Evolutionary conservation across 2,329 filamentous ascomycete species (phyloP), one percentile per base, ranked within the genome.

Genomic region (Pyrenophora tritici-repentis): DNA sequence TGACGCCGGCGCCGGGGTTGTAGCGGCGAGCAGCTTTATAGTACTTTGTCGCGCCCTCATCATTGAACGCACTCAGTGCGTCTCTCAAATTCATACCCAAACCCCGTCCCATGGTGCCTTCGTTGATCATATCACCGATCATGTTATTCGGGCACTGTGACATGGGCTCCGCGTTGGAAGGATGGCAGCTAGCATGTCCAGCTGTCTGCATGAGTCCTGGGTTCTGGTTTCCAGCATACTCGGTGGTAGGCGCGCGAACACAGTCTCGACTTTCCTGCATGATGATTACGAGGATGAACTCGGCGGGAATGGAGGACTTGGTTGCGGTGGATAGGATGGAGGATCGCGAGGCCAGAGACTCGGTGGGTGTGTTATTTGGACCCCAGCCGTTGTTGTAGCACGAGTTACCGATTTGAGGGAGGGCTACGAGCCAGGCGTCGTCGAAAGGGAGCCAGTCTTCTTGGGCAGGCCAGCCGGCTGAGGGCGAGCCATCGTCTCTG

Each of bases 21-120:
- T 81, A 82, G 31, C 76, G 73, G 29, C 79, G 70, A n/a, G 78
- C 76, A 0, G 76, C 78, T 41, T 68, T 73, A 63, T 81, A 81
- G 66, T 73, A 80, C 38, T 71, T 73, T 47, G 67, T 67, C 33
- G 68, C 72, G 51, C 73, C 68, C 14, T 47, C 56, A 13, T 60
- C 62, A 4, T 67, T 49, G 46, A 42, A 47, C 13, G 40, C 40
- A 14, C 31, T 18, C 9, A 78, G 55, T 43, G 66, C 68, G 53
- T 78, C 74, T 33, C 68, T 66, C 12, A 81, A 66, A 1, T 78
- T 79, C 18, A 76, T 75, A 4, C 76, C 77, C 14, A 66, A 61
- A 4, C 66, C 47, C 7, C 78, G 77, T 26, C 79, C 78, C 2
- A 72, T 67, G 12, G 56, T 57, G 20, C 79, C 80, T 32, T 82